Percentiles rank a stretch among this genome's conserved stretches.
phyloP scores from a whole-genome alignment of 2,329 filamentous ascomycete species.

The Trichoderma arundinaceum region DNA sequence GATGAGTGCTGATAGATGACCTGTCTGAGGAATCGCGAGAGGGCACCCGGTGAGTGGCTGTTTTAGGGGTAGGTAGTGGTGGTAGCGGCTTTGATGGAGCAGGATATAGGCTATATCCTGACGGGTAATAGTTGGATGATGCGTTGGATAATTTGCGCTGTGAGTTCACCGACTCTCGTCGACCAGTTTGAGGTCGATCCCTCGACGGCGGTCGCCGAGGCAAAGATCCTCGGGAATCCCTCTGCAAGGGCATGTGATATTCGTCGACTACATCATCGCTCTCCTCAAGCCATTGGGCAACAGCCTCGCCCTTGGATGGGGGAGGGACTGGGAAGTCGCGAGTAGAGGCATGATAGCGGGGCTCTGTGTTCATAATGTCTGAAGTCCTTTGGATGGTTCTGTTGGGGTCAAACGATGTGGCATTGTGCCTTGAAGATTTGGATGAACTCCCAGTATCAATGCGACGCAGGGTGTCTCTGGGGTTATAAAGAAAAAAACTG shows the following conservation, averaged over 20 bases:
- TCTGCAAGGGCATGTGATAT: constrained; percentile 21
- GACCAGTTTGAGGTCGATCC: constrained; percentile 20
- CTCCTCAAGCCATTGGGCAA: constrained; percentile 30
- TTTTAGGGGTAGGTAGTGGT: constrained; percentile 32
- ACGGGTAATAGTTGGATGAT: constrained; percentile 30
- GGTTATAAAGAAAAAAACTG: constrained; percentile 4
- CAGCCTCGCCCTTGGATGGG: constrained; percentile 23
- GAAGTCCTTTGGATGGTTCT: constrained; percentile 13
- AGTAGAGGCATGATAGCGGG: constrained; percentile 21
- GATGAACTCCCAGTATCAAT: constrained; percentile 23
- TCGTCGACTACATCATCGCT: constrained; percentile 26
- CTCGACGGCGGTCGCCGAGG: constrained; percentile 19
- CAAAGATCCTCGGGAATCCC: constrained; percentile 28
- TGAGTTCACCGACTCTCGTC: constrained; percentile 27
- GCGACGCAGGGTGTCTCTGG: constrained; percentile 29
- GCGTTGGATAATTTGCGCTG: constrained; percentile 31
- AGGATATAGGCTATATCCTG: constrained; percentile 33
- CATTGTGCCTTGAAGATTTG: constrained; percentile 12
- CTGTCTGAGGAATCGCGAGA: constrained; percentile 31
- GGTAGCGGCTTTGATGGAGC: constrained; percentile 35
- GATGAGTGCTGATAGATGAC: constrained; percentile 32
- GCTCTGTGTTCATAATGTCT: constrained; percentile 28
- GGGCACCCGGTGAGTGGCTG: constrained; percentile 23
- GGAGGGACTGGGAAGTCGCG: constrained; percentile 28
- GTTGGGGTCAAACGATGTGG: constrained; percentile 24